Evolutionary conservation across 1,139 yeast species (phyloP), one percentile per base, ranked within the genome.

Genomic region (Kluyveromyces sp.): DNA sequence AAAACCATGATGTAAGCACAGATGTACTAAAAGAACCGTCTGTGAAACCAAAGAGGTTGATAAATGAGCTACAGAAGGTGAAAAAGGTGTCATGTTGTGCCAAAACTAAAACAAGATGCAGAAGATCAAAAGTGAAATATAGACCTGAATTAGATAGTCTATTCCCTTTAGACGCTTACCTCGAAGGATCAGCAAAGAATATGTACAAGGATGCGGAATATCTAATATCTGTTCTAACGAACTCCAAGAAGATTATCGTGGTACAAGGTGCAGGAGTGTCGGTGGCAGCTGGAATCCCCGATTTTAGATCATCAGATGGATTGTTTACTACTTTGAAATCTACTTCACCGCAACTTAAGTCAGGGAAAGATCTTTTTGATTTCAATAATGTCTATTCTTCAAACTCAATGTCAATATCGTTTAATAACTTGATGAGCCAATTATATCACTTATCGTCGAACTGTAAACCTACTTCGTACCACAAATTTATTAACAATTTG

Each of bases 211-310:
- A 67, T 41, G 60, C 71, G 7, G 62, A 67, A 7, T 75, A 74
- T 50, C 53, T 75, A 25, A 70, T 67, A 42, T 67, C 70, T 52
- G 72, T 74, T 0, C 51, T 83, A 8, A 71, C 68, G 53, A 71
- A 80, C 55, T 65, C 75, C n/a, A 68, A 64, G 46, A 66, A 64
- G 45, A 73, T 69, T 68, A 71, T 83, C 1, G 73, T 79, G 34
- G 73, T 88, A 34, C 79, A 92, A 0, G 96, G 96, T 3, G 96
- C 96, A 7, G 96, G 96, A 3, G 79, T 86, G 32, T 85, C 95
- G 29, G 92, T 90, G 48, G 85, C 85, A 39, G 88, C 95, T 0
- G 96, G 96, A 2, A 87, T 88, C 38, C 96, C 96, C 2, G 96
- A 88, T 62, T 88, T 88, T 61, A 70, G 96, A 51, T 85, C 95